These are phyloP conservation scores for Penicillium psychrosexuale DNA, from an alignment of 2,329 filamentous ascomycete species.

Conservation along the genomic window DNA sequence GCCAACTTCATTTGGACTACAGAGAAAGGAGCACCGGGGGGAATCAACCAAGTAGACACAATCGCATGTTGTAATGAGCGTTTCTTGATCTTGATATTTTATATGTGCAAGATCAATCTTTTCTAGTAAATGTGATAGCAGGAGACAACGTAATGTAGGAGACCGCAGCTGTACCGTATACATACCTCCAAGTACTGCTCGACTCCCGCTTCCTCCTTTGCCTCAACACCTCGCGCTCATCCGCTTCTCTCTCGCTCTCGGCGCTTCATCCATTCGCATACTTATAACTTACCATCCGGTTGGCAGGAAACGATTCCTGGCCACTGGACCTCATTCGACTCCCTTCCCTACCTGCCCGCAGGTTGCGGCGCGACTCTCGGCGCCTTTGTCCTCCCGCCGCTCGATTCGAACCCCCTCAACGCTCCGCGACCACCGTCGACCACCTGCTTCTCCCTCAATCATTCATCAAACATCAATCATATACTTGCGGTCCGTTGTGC, in stretches of 20 bases:
- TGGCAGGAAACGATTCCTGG: conserved; percentile 21
- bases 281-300: conserved; percentile 13
- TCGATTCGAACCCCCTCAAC: conserved; percentile 27
- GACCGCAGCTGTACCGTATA: conserved; percentile 17
- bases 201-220: conserved; percentile 23
- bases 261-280: conserved; percentile 18
- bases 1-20: conserved; percentile 5
- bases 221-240: conserved; percentile 17
- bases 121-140: background rate
- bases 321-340: conserved; percentile 19
- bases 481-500: conserved; percentile 25
- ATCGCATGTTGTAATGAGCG: background rate
- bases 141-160: conserved; percentile 2
- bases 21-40: background rate
- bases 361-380: conserved; percentile 26
- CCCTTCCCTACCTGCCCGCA: conserved; percentile 18
- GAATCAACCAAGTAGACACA: background rate
- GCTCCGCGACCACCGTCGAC: conserved; percentile 23
- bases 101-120: background rate
- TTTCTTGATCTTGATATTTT: background rate
- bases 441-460: conserved; percentile 18
- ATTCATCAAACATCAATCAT: conserved; percentile 17
- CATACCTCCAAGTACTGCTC: conserved; percentile 22
- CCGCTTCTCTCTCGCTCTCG: conserved; percentile 15
- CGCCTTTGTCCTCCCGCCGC: conserved; percentile 29